Percentiles rank a stretch among this genome's conserved stretches.
These are phyloP conservation scores for Zygosaccharomyces sapae DNA, from an alignment of 1,139 yeast species.

Conservation along the genomic window DNA sequence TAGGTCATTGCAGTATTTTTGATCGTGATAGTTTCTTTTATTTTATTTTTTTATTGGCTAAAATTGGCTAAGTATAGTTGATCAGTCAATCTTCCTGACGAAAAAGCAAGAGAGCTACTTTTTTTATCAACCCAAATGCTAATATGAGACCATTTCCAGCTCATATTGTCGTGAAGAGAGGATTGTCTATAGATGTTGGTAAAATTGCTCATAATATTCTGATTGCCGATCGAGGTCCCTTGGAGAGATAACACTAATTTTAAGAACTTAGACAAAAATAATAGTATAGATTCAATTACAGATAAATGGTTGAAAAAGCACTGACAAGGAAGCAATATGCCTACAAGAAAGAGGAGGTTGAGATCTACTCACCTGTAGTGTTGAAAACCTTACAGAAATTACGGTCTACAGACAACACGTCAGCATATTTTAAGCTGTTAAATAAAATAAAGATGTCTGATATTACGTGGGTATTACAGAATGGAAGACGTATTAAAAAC, in stretches of 20 bases:
- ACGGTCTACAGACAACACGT: conserved; percentile 16
- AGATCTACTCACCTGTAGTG: conserved; percentile 17
- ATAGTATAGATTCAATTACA: conserved; percentile 12
- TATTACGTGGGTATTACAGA: conserved; percentile 22
- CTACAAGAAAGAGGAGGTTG: conserved; percentile 1
- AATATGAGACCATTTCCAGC: not conserved
- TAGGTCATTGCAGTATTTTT: not conserved
- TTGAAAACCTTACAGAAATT: conserved; percentile 22
- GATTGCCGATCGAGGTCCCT: conserved; percentile 1
- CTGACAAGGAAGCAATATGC: not conserved
- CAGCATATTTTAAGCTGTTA: conserved; percentile 22
- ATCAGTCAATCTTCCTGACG: not conserved
- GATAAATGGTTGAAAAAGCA: conserved; percentile 24
- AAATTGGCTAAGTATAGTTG: conserved; percentile 1
- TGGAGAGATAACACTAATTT: not conserved
- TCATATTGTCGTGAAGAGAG: not conserved
- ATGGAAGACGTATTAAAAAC: conserved; percentile 9
- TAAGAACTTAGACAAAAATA: no score
- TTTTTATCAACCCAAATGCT: not conserved
- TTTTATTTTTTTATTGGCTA: not conserved
- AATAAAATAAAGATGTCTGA: conserved; percentile 21
- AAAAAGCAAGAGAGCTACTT: not conserved
- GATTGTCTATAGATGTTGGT: not conserved
- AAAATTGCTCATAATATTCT: conserved; percentile 11
- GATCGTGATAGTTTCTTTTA: not conserved